Conservation (phyloP, 108 stramenopile genomes). For the Skeletonema tropicum region DNA sequence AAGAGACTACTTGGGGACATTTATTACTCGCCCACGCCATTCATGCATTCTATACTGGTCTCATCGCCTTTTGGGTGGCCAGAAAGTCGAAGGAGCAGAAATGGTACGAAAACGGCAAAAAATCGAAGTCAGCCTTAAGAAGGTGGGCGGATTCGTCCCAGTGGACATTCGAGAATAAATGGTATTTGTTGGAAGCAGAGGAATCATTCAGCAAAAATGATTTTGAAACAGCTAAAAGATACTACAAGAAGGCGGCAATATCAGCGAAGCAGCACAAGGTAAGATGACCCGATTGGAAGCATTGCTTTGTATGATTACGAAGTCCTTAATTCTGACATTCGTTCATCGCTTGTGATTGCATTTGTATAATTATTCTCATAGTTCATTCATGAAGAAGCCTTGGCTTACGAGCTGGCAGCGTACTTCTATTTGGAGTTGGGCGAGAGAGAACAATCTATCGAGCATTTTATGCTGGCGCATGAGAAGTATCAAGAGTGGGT, state of each 20-base stretch:
- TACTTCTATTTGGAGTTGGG: not conserved
- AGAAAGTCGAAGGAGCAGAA: not conserved
- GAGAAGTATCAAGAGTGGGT: too few species aligned
- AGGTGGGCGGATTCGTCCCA: too few species aligned
- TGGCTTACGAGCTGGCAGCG: not conserved
- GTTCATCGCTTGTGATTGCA: not conserved
- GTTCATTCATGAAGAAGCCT: not conserved
- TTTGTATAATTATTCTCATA: not conserved
- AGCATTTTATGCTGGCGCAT: too few species aligned
- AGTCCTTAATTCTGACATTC: not conserved
- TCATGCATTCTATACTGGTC: too few species aligned
- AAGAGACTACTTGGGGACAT: too few species aligned
- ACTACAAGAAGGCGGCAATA: not conserved
- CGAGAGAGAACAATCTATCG: not conserved
- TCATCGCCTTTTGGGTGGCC: too few species aligned
- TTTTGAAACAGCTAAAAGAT: not conserved
- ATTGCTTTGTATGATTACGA: not conserved
- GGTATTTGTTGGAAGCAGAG: slow-evolving; percentile 3
- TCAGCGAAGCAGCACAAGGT: not conserved
- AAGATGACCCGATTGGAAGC: not conserved
- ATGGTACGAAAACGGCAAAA: not conserved
- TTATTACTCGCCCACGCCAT: too few species aligned
- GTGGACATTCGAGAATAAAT: not conserved
- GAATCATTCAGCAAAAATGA: too few species aligned
- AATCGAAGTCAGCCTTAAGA: not conserved